Conservation (phyloP, 2,329 filamentous ascomycete species). For the Sporothrix dimorphospora region DNA sequence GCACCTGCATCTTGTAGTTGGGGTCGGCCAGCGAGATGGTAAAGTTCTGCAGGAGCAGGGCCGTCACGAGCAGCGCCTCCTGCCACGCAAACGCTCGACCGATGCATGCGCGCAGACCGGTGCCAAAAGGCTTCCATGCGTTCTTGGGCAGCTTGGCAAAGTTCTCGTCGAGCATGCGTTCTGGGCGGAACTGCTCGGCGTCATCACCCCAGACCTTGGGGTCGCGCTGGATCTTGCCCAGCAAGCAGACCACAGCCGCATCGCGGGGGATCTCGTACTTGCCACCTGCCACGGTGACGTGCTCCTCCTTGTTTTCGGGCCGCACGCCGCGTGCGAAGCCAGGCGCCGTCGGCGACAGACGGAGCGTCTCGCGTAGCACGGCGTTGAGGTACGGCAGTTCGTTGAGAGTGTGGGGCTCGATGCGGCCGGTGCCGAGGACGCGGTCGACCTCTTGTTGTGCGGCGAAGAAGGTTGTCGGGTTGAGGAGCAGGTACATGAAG, state of each 20-base stretch:
- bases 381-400: conserved; percentile 49
- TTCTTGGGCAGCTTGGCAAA: conserved; percentile 47
- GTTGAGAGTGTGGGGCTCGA: conserved; percentile 52
- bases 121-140: conserved; percentile 58
- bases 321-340: conserved; percentile 47
- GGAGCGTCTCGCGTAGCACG: conserved; percentile 57
- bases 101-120: conserved; percentile 56
- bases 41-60: conserved; percentile 70
- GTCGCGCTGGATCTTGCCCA: conserved; percentile 58
- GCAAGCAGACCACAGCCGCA: conserved; percentile 49
- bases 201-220: conserved; percentile 60
- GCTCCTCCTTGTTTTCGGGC: conserved; percentile 44
- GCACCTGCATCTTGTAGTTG: conserved; percentile 57
- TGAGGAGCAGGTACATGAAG: conserved; percentile 54
- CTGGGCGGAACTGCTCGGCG: conserved; percentile 60
- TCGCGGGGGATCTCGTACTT: conserved; percentile 56
- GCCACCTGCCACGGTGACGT: conserved; percentile 47
- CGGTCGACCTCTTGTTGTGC: conserved; percentile 58
- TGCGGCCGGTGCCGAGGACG: conserved; percentile 50
- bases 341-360: conserved; percentile 49
- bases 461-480: conserved; percentile 50
- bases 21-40: conserved; percentile 65
- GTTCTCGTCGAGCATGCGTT: conserved; percentile 63
- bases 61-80: conserved; percentile 51
- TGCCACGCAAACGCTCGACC: conserved; percentile 59